phyloP scores from a whole-genome alignment of 768 basidiomycete genomes.

The Suillus placidus region DNA sequence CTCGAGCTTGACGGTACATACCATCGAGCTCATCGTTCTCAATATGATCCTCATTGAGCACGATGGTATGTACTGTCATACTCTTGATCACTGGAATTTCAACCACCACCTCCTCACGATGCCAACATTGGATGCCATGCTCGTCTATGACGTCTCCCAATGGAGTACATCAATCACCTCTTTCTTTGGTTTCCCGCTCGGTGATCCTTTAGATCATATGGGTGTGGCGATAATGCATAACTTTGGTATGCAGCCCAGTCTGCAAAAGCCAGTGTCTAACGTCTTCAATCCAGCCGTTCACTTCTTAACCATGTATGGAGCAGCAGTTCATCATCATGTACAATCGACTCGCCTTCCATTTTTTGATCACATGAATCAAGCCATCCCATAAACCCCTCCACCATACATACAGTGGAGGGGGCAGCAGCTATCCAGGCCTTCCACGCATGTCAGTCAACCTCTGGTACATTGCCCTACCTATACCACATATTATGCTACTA shows the following conservation, averaged over 20 bases:
- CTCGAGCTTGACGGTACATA: too few species aligned
- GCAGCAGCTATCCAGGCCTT: not conserved
- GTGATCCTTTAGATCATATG: not conserved
- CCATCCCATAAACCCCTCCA: not conserved
- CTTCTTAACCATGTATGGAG: not conserved
- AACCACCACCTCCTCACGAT: not conserved
- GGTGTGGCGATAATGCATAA: not conserved
- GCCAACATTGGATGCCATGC: not conserved
- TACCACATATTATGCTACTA: slow-evolving; percentile 5
- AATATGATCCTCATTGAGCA: not conserved
- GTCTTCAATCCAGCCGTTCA: not conserved
- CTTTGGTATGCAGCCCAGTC: not conserved
- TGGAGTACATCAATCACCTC: not conserved
- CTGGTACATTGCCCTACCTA: not conserved
- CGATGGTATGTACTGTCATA: not conserved
- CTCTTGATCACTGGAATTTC: not conserved
- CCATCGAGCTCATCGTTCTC: not conserved
- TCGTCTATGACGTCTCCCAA: not conserved
- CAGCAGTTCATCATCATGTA: too few species aligned
- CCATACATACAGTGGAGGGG: not conserved
- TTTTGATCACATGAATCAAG: not conserved
- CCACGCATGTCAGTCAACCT: not conserved
- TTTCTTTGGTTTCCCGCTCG: not conserved
- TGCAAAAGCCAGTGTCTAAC: not conserved
- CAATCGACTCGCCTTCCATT: too few species aligned